Base-by-base conservation (phyloP, 306 rosid genomes). In the Boehmeria nivea region DNA sequence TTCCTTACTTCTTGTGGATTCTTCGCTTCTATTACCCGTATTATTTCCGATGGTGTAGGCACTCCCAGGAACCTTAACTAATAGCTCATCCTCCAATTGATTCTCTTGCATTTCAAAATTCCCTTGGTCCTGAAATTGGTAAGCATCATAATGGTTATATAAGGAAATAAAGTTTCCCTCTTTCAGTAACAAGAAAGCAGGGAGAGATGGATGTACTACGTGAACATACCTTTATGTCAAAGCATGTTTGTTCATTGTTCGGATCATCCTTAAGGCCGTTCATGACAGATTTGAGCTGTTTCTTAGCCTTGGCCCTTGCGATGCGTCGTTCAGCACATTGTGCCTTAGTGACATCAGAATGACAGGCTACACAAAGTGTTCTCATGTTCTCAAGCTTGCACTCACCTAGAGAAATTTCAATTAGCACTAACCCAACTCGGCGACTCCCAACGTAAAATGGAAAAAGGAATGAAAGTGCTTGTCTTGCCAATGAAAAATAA, bases 331-430 rank as follows among this genome's bases (percentile, higher is more conserved):
- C 95, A 52, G 83, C 72, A 72, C 90, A 66, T 66, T 90, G 98
- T 44, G 77, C 85, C 43, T 68, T 72, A 17, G 95, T 90, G 28
- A 90, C 94, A 61, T 84, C 87, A 57, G 55, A 69, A 76, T 90
- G 98, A 70, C 98, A 87, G 36, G 94, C 95, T 43, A 90, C 86
- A 56, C 98, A 90, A 3, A 90, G 89, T 59, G 98, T 87, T 65
- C 98, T 80, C 88, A 90, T 72, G 74, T 90, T 90, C 70, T 90
- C 98, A 33, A 87, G 85, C 57, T 73, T 78, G 76, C 95, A 90
- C 60, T 87, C 98, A 12, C 97, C 97, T 89, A 57, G 21, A 58
- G 42, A 43, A 59, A 24, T 27, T 38, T 18, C 43, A 44, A 39
- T 48, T 42, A 54, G n/a, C n/a, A n/a, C n/a, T n/a, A n/a, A n/a